Evolutionary conservation across 805 yeast species (phyloP).

Genomic region (Pichia ethanolica): DNA sequence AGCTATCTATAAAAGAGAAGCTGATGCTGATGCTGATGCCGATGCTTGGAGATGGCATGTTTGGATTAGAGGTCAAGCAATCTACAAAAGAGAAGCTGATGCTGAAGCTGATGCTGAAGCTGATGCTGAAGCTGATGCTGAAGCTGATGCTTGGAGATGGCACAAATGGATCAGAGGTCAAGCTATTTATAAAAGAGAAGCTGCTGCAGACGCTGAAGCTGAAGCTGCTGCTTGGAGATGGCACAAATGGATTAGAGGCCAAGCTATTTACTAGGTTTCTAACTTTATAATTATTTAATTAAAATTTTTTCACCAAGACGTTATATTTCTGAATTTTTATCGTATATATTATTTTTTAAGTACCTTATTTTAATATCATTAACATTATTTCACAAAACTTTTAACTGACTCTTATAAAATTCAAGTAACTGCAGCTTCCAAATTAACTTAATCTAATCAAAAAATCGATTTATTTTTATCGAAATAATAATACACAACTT

Average conservation of each 20-base stretch:
- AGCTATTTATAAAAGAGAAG: slow-evolving; percentile 12
- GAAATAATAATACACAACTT: not conserved
- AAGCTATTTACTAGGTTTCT: slow-evolving; percentile 8
- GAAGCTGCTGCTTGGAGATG: slow-evolving; percentile 9
- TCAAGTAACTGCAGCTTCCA: too few species aligned
- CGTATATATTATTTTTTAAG: too few species aligned
- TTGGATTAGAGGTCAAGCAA: slow-evolving; percentile 3
- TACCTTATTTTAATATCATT: too few species aligned
- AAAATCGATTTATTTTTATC: not conserved
- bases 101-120: slow-evolving; percentile 6
- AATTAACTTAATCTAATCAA: too few species aligned
- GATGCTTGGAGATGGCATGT: slow-evolving; percentile 9
- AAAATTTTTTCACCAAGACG: too few species aligned
- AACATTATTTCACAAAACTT: too few species aligned
- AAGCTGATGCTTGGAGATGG: slow-evolving; percentile 9
- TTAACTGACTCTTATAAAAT: too few species aligned
- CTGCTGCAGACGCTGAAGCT: slow-evolving; percentile 4
- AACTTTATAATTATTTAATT: too few species aligned
- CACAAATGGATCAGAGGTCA: slow-evolving; percentile 2
- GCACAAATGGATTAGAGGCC: slow-evolving; percentile 1
- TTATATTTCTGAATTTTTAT: too few species aligned
- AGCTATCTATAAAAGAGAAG: slow-evolving; percentile 1
- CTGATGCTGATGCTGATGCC: slow-evolving; percentile 4
- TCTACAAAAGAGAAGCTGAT: slow-evolving; percentile 4
- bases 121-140: slow-evolving; percentile 6